phyloP scores from a whole-genome alignment of 352 stramenopile species.

The Globisporangium viniferum region DNA sequence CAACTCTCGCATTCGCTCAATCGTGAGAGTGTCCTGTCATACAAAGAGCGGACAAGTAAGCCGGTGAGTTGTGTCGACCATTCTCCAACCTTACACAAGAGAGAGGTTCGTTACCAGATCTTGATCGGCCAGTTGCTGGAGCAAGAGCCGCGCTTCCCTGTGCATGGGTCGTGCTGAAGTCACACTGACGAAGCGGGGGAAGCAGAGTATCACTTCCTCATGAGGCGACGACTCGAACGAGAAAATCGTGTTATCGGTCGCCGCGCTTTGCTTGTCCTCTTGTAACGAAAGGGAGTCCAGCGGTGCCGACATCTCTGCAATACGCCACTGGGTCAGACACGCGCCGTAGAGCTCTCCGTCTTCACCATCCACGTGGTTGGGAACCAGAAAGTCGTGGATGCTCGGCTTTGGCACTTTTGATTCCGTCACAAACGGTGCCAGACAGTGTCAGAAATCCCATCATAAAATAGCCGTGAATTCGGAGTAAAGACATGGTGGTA shows the following conservation, averaged over 20 bases:
- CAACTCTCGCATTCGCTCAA: conserved; percentile 10
- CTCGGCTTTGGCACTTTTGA: conserved; percentile 23
- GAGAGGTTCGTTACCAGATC: background rate
- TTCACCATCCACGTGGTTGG: background rate
- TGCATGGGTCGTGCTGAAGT: conserved; percentile 25
- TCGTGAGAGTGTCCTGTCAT: conserved; percentile 8
- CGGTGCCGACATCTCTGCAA: background rate
- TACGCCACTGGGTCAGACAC: conserved; percentile 27
- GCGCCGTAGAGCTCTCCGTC: conserved; percentile 28
- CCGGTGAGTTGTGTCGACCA: background rate
- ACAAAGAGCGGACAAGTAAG: background rate
- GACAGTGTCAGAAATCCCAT: background rate
- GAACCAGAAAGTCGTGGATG: conserved; percentile 48
- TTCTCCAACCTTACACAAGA: background rate
- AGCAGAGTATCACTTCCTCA: conserved; percentile 7
- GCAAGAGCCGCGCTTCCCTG: conserved; percentile 21
- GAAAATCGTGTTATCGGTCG: background rate
- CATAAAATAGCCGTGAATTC: background rate
- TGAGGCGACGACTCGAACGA: background rate
- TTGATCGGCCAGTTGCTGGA: conserved; percentile 25
- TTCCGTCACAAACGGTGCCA: background rate
- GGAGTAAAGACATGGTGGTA: background rate
- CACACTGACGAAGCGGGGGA: conserved; percentile 13
- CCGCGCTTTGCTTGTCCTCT: background rate
- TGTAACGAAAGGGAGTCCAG: background rate